Base-by-base conservation (phyloP, 352 stramenopile genomes). In the Phytopythium chamaehyphon region DNA sequence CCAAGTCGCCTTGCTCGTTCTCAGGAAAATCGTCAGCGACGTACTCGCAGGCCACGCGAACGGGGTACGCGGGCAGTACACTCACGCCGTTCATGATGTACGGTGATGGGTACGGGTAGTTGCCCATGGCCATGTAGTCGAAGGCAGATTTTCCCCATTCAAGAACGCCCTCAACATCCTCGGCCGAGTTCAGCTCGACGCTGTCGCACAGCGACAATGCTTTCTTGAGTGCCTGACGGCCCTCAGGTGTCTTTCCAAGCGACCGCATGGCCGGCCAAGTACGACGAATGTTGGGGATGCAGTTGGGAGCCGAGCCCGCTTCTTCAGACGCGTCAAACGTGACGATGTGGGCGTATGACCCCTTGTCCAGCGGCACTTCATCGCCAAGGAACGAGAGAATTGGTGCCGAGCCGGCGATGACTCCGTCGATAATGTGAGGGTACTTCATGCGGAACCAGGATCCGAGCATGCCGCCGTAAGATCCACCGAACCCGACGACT, bases 61-160 rank as follows among this genome's bases (percentile, higher is more conserved):
- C 63, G 6, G 94, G 94, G 69, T 85, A 98, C 12, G 94, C 71
- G 1, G 92, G 94, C 38, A 98, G 61, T n/a, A 84, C 66, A 43
- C 73, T 86, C 38, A 69, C 48, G 23, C 86, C 88, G 38, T 95
- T 95, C 61, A 93, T 83, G 56, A 98, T 96, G 70, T 98, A 99
- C 11, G 75, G 81, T n/a, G 86, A 96, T 21, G 93, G 83, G 70
- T 98, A 99, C 9, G 96, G 96, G 66, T 96, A 99, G 68, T 97
- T 97, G 31, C 94, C 95, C 88, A 98, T 98, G 15, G 93, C 92
- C 73, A 98, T 76, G 69, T 88, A 93, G 69, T 94, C 93, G 52
- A 89, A 98, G 8, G 87, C 82, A 8, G 69, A 78, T 54, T 86
- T 84, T 42, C 68, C 64, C 76, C 73, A 90, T 38, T 87, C 64